Evolutionary conservation across 192 early-diverging fungal species (phyloP).

Genomic region (Coemansia sp.): DNA sequence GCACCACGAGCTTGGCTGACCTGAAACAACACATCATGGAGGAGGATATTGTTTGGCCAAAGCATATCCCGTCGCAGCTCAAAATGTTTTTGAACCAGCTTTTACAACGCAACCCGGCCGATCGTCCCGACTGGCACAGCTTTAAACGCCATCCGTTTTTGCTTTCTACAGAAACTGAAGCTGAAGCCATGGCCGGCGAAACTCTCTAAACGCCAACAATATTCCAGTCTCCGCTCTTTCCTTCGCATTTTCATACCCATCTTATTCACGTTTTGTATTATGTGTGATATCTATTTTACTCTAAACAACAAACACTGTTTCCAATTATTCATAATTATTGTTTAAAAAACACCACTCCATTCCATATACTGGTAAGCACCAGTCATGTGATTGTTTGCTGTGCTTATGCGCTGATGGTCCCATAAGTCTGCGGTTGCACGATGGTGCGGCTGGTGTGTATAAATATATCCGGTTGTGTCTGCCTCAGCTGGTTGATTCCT

Average conservation of each 20-base stretch:
- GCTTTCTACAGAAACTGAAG: conserved; percentile 27
- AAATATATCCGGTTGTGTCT: conserved; percentile 1
- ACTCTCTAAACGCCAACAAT: not conserved
- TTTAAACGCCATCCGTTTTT: conserved; percentile 33
- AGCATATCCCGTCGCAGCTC: conserved; percentile 41
- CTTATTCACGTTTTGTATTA: no score
- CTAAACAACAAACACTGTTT: no score
- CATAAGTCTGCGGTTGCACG: no score
- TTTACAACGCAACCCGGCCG: conserved; percentile 32
- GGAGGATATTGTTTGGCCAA: conserved; percentile 52
- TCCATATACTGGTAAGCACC: no score
- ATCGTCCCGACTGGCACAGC: conserved; percentile 25
- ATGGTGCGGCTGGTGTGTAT: not conserved
- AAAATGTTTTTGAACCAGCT: conserved; percentile 35
- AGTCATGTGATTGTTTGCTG: no score
- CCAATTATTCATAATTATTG: no score
- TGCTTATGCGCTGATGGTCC: no score
- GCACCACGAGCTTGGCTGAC: conserved; percentile 37
- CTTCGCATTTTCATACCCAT: no score
- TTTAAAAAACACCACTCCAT: no score
- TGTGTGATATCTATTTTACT: no score
- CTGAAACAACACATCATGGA: conserved; percentile 48
- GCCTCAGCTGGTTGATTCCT: no score
- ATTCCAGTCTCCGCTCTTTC: no score
- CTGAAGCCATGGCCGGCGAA: conserved; percentile 14